Evolutionary conservation across 345 rosid genomes (phyloP).

Genomic region (Stellera chamaejasme): DNA sequence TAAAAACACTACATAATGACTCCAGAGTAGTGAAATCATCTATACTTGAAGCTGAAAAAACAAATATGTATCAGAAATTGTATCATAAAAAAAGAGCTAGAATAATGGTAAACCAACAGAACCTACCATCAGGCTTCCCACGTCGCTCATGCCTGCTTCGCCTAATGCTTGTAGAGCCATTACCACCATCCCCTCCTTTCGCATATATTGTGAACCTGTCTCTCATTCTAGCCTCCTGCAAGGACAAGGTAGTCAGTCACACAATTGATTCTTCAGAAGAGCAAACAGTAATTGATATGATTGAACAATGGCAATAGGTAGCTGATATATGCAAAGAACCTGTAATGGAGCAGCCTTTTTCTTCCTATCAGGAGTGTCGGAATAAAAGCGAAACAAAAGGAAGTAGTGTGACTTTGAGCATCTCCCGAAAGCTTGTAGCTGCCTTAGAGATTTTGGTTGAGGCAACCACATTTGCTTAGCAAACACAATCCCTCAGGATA

Average conservation of each 20-base stretch:
- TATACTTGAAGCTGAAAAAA: too few species aligned
- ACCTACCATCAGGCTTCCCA: slow-evolving; percentile 53
- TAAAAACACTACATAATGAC: too few species aligned
- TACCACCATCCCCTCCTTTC: slow-evolving; percentile 70
- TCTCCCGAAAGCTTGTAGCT: slow-evolving; percentile 17
- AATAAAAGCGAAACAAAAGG: slow-evolving; percentile 20
- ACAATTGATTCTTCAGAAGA: too few species aligned
- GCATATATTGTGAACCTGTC: slow-evolving; percentile 39
- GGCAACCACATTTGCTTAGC: slow-evolving; percentile 31
- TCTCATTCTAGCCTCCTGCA: slow-evolving; percentile 64
- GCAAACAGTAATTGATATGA: too few species aligned
- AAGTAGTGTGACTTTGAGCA: slow-evolving; percentile 30
- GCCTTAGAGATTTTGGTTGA: slow-evolving; percentile 18
- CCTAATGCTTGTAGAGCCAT: slow-evolving; percentile 44
- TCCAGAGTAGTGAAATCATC: too few species aligned
- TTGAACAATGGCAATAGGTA: neutral
- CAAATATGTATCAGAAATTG: too few species aligned
- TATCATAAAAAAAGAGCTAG: too few species aligned
- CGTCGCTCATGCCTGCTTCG: slow-evolving; percentile 39
- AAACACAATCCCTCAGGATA: too few species aligned
- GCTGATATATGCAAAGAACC: slow-evolving; percentile 18
- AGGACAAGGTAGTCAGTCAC: neutral
- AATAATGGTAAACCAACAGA: too few species aligned
- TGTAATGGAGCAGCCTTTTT: slow-evolving; percentile 52
- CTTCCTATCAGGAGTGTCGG: slow-evolving; percentile 30